Conservation (phyloP, 129 eudicot species). For the Erigeron canadensis region DNA sequence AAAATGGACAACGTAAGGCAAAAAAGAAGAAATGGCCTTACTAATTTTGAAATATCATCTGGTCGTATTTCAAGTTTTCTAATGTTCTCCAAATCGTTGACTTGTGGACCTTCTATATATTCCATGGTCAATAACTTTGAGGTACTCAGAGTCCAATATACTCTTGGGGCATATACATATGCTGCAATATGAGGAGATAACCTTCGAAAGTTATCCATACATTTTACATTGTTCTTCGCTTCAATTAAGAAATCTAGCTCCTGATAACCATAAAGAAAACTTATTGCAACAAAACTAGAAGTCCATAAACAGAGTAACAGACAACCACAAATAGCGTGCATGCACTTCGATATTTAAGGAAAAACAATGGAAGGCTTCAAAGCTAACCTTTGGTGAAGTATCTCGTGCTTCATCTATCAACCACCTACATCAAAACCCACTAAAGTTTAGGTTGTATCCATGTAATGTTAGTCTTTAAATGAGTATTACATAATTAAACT, state of each 20-base stretch:
- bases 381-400: slow-evolving; percentile 82
- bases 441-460: neutral
- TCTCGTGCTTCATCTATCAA: slow-evolving; percentile 87
- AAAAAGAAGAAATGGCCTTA: slow-evolving; percentile 31
- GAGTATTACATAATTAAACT: neutral
- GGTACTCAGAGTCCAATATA: slow-evolving; percentile 78
- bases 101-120: slow-evolving; percentile 80
- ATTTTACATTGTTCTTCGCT: slow-evolving; percentile 83
- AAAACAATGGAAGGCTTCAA: neutral
- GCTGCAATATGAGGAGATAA: slow-evolving; percentile 91
- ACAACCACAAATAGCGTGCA: neutral
- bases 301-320: neutral
- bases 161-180: slow-evolving; percentile 66
- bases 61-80: slow-evolving; percentile 69
- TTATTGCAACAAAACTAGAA: slow-evolving; percentile 22
- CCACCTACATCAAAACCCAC: slow-evolving; percentile 62
- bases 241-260: slow-evolving; percentile 90
- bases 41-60: slow-evolving; percentile 70
- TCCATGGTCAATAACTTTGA: slow-evolving; percentile 93
- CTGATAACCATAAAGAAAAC: slow-evolving; percentile 50
- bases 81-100: slow-evolving; percentile 64
- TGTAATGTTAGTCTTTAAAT: slow-evolving; percentile 14
- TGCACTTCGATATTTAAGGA: neutral
- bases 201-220: slow-evolving; percentile 89
- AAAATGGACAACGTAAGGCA: too few species aligned